A percentile compares a stretch with the other conserved stretches of the same genome.
Evolutionary conservation across 192 early-diverging fungal genomes (phyloP).

Genomic region (Piromyces sp.): DNA sequence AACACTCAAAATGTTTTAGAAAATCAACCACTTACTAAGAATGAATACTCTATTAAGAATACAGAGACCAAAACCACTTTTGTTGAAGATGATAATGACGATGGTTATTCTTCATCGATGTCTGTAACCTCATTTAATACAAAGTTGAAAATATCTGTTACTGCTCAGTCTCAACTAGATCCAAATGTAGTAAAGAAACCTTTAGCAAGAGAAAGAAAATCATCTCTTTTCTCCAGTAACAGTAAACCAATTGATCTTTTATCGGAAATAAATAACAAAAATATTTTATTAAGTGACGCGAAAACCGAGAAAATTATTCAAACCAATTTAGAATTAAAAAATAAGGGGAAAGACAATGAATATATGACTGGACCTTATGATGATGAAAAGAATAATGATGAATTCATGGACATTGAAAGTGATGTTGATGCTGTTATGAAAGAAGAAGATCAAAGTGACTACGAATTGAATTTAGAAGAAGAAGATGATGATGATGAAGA

Average conservation of each 20-base stretch:
- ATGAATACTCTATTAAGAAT: background rate
- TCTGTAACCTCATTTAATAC: background rate
- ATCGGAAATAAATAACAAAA: background rate
- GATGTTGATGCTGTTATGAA: background rate
- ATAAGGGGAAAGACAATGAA: background rate
- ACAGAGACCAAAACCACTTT: background rate
- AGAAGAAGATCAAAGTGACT: background rate
- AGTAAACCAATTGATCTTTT: background rate
- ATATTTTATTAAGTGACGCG: background rate
- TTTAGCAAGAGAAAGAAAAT: background rate
- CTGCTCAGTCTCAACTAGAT: background rate
- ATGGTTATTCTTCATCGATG: background rate
- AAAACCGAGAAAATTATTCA: background rate
- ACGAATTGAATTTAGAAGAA: background rate
- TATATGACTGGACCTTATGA: background rate
- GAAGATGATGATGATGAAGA: background rate
- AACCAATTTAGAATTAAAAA: background rate
- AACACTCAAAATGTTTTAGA: background rate
- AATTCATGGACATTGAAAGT: background rate
- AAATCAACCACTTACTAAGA: background rate
- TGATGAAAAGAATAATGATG: background rate
- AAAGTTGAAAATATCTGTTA: background rate
- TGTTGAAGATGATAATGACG: background rate
- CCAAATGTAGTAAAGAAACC: background rate
- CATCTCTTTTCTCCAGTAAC: background rate